A percentile compares a stretch with the other conserved stretches of the same genome.
Conservation (phyloP, 768 basidiomycete genomes). For the Lentinula boryana region DNA sequence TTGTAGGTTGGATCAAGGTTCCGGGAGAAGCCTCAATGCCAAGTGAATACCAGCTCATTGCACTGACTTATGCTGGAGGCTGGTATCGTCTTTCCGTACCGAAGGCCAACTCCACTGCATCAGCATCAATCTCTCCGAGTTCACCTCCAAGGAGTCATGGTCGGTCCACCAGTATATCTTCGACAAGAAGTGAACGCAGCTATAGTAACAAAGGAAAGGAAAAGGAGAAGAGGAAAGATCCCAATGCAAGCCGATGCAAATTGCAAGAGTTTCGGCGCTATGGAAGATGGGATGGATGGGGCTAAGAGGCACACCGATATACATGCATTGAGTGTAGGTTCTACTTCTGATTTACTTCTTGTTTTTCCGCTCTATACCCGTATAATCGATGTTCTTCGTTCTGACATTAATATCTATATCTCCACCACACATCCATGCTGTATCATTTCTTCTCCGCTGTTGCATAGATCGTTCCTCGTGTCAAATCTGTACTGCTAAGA, state of each 20-base stretch:
- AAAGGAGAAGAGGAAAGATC: slow-evolving; percentile 33
- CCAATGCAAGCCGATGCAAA: slow-evolving; percentile 59
- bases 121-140: slow-evolving; percentile 17
- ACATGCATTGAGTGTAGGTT: not conserved
- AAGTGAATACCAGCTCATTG: slow-evolving; percentile 70
- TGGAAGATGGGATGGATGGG: slow-evolving; percentile 91
- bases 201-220: slow-evolving; percentile 59
- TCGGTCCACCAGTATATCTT: slow-evolving; percentile 49
- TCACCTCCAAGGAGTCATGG: slow-evolving; percentile 41
- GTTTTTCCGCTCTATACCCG: not conserved
- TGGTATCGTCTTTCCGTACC: slow-evolving; percentile 84
- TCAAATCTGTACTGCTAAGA: slow-evolving; percentile 6
- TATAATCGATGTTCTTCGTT: not conserved
- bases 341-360: not conserved
- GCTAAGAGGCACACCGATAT: slow-evolving; percentile 16
- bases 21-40: slow-evolving; percentile 24
- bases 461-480: slow-evolving; percentile 10
- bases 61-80: slow-evolving; percentile 83
- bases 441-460: not conserved
- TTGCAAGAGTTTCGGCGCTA: slow-evolving; percentile 76
- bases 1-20: slow-evolving; percentile 78
- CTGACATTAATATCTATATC: not conserved
- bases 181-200: slow-evolving; percentile 33
- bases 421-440: not conserved
- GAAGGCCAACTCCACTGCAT: slow-evolving; percentile 16